Conservation (phyloP, 768 basidiomycete species). For the Hydnum rufescens region DNA sequence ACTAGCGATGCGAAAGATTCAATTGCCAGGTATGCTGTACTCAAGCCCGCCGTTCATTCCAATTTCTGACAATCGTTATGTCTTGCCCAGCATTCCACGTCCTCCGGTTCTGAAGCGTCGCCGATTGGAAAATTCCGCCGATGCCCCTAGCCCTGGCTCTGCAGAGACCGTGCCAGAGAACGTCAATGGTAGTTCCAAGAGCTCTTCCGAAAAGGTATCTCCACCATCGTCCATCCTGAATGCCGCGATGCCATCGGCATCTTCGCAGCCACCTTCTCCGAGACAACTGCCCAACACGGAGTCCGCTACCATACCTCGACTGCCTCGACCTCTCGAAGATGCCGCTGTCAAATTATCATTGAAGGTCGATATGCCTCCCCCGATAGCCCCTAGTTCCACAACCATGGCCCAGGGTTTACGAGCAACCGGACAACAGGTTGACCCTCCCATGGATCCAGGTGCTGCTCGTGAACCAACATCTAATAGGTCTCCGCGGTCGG, state of each 20-base stretch:
- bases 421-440: not conserved
- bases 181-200: too few species aligned
- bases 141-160: too few species aligned
- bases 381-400: slow-evolving; percentile 9
- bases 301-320: not conserved
- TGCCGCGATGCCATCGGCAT: too few species aligned
- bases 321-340: not conserved
- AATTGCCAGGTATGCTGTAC: too few species aligned
- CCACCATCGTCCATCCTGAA: too few species aligned
- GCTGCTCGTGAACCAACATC: slow-evolving; percentile 1
- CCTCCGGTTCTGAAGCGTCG: not conserved
- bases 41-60: too few species aligned
- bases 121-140: not conserved
- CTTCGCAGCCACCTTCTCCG: too few species aligned
- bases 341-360: not conserved
- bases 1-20: too few species aligned
- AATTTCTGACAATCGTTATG: not conserved
- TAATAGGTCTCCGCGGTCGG: not conserved
- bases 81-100: not conserved
- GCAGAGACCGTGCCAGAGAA: too few species aligned
- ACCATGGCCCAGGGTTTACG: slow-evolving; percentile 7
- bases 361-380: slow-evolving; percentile 8
- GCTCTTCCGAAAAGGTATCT: too few species aligned
- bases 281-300: too few species aligned
- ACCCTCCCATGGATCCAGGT: not conserved